Conservation (phyloP, 2,329 filamentous ascomycete species). For the Diaporthe capsici region DNA sequence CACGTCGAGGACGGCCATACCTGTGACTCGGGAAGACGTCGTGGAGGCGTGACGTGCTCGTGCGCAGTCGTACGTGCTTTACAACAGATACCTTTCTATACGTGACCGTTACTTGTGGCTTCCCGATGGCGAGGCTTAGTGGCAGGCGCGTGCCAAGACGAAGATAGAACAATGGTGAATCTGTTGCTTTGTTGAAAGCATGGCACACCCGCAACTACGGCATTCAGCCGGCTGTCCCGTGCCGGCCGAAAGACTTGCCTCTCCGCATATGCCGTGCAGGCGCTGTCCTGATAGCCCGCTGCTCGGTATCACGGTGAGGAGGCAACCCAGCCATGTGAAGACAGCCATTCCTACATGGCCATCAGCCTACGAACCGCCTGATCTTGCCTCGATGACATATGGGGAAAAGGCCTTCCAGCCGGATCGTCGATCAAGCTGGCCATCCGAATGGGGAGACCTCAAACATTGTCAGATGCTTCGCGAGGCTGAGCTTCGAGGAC, state of each 20-base stretch:
- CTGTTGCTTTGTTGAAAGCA: constrained; percentile 8
- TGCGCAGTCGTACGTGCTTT: background rate
- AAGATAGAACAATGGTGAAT: background rate
- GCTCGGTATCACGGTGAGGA: background rate
- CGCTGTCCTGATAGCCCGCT: background rate
- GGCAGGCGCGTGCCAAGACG: background rate
- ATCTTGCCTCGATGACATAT: background rate
- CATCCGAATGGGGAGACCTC: constrained; percentile 2
- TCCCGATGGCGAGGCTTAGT: background rate
- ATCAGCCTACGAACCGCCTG: background rate
- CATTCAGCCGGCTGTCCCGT: background rate
- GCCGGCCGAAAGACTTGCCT: background rate
- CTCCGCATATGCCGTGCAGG: constrained; percentile 10
- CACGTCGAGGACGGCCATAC: constrained; percentile 6
- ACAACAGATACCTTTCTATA: background rate
- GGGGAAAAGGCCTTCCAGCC: background rate
- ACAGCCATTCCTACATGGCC: background rate
- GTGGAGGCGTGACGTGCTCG: background rate
- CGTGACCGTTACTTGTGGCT: background rate
- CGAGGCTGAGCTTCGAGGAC: constrained; percentile 22
- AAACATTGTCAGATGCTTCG: constrained; percentile 22
- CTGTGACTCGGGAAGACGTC: background rate
- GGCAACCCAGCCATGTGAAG: background rate
- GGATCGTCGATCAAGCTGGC: constrained; percentile 24
- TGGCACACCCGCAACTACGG: background rate